phyloP scores from a whole-genome alignment of 352 stramenopile genomes.

The Phytopythium montanum region DNA sequence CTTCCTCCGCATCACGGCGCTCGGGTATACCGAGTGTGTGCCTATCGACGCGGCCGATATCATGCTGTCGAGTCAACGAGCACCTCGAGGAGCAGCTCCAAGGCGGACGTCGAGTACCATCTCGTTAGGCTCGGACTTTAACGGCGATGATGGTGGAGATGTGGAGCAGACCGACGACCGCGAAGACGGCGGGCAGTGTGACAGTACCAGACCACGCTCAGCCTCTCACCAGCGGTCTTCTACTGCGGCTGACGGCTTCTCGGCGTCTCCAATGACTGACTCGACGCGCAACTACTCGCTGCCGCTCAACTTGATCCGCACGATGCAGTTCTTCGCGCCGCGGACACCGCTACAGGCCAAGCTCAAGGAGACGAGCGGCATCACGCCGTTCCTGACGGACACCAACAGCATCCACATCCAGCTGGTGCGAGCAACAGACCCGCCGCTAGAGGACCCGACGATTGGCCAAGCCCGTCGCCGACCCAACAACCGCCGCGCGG shows the following conservation, averaged over 20 bases:
- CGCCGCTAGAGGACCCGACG: constrained; percentile 57
- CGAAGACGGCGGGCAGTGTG: constrained; percentile 12
- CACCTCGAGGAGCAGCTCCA: constrained; percentile 27
- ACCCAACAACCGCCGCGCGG: constrained; percentile 32
- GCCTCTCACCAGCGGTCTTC: not conserved
- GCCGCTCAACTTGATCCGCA: constrained; percentile 71
- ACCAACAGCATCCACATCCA: constrained; percentile 74
- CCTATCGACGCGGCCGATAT: constrained; percentile 58
- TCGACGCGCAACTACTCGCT: constrained; percentile 61
- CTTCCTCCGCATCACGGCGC: constrained; percentile 67
- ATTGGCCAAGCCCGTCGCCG: constrained; percentile 17
- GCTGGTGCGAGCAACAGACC: constrained; percentile 69
- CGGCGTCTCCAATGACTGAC: not conserved
- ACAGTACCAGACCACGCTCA: constrained; percentile 1
- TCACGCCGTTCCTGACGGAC: constrained; percentile 60
- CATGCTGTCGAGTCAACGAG: constrained; percentile 36
- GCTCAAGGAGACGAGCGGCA: constrained; percentile 70
- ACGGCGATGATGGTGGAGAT: constrained; percentile 20
- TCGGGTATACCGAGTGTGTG: constrained; percentile 78
- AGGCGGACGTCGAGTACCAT: constrained; percentile 31
- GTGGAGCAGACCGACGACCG: constrained; percentile 10
- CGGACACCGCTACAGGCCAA: constrained; percentile 70
- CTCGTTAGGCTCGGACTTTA: constrained; percentile 12
- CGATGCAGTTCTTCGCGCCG: constrained; percentile 73
- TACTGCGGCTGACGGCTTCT: not conserved